Evolutionary conservation across 345 rosid species (phyloP), one percentile per base, ranked within the genome.

Genomic region (Corymbia maculata): DNA sequence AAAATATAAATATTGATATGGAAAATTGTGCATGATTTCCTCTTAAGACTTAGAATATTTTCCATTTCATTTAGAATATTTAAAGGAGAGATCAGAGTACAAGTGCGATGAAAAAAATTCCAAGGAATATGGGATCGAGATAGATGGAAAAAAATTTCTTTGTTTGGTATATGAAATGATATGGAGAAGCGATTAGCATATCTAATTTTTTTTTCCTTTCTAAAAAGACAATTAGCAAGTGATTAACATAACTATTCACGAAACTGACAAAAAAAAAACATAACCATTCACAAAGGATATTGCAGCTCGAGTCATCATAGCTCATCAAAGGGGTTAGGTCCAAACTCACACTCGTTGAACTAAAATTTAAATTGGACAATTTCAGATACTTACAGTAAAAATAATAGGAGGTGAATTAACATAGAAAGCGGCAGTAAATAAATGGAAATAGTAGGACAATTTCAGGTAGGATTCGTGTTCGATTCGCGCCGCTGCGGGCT

Each of bases 391-490:
- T 1, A 11, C 79, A 8, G 6, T 68, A 68, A 68, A 68, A 68
- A 32, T 1, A 68, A 14, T 8, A 8, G 79, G 79, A 2, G 45
- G 2, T 68, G 79, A 68, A 4, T n/a, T 32, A 32, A 68, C 79
- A 8, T 19, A 5, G 24, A 32, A 68, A 68, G 45, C 22, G 45
- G 45, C 1, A 16, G 79, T 16, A 32, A 16, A 66, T n/a, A n/a
- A 30, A 68, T 9, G 2, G 80, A 42, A 24, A 24, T 15, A 75
- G 19, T 17, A 75, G 14, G 36, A 75, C 4, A 75, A 5, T 16
- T 24, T 13, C 6, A 49, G 95, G 99, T 97, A 91, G 26, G 61
- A 50, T 82, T n/a, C 6, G 19, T 51, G 53, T 5, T 21, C 79
- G 59, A 52, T 47, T 44, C 32, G n/a, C 61, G 16, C 84, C 21